These are phyloP conservation scores for Penicillium coffeae DNA, from an alignment of 495 filamentous ascomycete genomes.

Conservation along the genomic window DNA sequence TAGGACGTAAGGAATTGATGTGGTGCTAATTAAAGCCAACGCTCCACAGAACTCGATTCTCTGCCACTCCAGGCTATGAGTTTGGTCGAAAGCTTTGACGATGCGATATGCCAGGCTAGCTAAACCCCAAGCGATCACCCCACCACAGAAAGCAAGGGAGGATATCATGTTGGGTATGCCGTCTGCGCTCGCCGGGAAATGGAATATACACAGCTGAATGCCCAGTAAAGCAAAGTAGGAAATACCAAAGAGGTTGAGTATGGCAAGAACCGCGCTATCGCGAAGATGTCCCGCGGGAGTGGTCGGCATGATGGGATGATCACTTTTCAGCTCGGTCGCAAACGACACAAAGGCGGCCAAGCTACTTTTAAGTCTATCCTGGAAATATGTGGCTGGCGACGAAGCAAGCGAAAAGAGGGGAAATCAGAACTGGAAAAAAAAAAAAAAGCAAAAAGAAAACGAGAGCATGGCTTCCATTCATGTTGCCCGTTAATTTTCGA, in stretches of 20 bases:
- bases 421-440: too few relatives aligned
- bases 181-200: constrained; percentile 3
- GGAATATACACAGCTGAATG: constrained; percentile 6
- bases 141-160: constrained; percentile 1
- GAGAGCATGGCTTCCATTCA: too few relatives aligned
- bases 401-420: too few relatives aligned
- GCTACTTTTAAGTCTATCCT: too few relatives aligned
- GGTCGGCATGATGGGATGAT: too few relatives aligned
- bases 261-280: constrained; percentile 2
- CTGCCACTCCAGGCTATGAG: neutral
- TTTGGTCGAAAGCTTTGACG: neutral
- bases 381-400: too few relatives aligned
- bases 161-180: constrained; percentile 1
- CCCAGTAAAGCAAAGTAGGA: constrained; percentile 7
- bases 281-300: constrained; percentile 5
- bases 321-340: too few relatives aligned
- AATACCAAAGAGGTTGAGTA: constrained; percentile 5
- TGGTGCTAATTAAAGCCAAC: constrained; percentile 2
- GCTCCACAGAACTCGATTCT: constrained; percentile 1
- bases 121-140: constrained; percentile 3
- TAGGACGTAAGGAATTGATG: constrained; percentile 2
- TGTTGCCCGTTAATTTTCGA: too few relatives aligned
- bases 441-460: too few relatives aligned
- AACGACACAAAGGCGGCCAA: too few relatives aligned
- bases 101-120: constrained; percentile 1